phyloP scores from a whole-genome alignment of 139 green algal genomes.

The Pleodorina starrii region DNA sequence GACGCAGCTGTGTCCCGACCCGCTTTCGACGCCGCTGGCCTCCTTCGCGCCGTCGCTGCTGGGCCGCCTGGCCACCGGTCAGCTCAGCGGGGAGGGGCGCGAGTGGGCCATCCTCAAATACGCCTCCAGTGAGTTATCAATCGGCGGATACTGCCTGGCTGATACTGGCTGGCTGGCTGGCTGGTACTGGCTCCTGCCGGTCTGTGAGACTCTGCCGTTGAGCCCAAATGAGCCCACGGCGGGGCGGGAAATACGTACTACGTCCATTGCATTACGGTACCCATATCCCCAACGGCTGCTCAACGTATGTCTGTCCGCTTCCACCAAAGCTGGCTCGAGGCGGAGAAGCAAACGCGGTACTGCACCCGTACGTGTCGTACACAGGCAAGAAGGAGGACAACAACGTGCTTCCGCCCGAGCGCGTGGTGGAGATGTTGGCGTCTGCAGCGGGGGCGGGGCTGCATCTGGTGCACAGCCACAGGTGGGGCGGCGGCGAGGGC shows the following conservation, averaged over 20 bases:
- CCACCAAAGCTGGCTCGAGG: no score
- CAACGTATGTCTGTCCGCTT: no score
- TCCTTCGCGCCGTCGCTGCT: conserved; percentile 1
- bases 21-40: conserved; percentile 18
- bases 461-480: conserved; percentile 55
- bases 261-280: no score
- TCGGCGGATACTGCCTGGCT: no score
- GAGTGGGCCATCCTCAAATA: conserved; percentile 11
- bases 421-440: conserved; percentile 57
- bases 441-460: not conserved
- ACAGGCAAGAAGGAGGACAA: conserved; percentile 50
- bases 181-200: no score
- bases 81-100: not conserved
- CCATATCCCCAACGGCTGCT: no score
- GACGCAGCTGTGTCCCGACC: not conserved
- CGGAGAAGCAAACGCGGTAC: no score
- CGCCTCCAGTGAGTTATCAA: not conserved
- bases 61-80: not conserved
- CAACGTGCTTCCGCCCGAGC: conserved; percentile 48
- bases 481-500: not conserved
- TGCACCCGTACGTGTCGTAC: no score
- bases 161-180: no score
- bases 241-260: no score
- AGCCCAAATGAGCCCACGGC: no score
- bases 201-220: no score